A percentile compares a stretch with the other conserved stretches of the same genome.
phyloP scores from a whole-genome alignment of 2,329 filamentous ascomycete species.

The Tolypocladium tundrense region DNA sequence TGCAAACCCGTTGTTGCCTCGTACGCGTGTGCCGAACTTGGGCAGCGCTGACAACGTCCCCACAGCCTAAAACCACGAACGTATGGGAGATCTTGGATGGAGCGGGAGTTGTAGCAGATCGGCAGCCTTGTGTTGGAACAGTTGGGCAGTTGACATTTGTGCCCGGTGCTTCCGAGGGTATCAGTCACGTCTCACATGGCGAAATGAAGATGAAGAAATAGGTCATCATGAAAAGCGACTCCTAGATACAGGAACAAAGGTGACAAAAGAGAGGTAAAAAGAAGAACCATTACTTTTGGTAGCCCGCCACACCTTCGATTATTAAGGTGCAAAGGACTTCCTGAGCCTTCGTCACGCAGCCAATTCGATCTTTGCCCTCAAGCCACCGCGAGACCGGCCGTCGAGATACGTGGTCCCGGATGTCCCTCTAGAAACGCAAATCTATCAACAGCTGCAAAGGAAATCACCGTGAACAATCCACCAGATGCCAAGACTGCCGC shows the following conservation, averaged over 20 bases:
- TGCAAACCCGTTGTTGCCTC: background rate
- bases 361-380: slow-evolving; percentile 18
- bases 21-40: background rate
- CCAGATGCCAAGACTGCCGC: slow-evolving; percentile 17
- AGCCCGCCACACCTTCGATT: slow-evolving; percentile 25
- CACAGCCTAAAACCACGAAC: background rate
- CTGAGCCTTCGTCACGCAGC: slow-evolving; percentile 27
- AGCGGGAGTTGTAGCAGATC: background rate
- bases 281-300: slow-evolving; percentile 32
- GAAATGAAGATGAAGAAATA: slow-evolving; percentile 6
- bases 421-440: slow-evolving; percentile 27
- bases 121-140: no score
- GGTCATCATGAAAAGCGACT: slow-evolving; percentile 22
- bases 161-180: no score
- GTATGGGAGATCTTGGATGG: background rate
- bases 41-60: background rate
- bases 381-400: slow-evolving; percentile 18
- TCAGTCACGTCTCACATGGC: background rate
- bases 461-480: slow-evolving; percentile 18
- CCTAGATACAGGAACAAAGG: slow-evolving; percentile 24
- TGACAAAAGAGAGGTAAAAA: slow-evolving; percentile 21
- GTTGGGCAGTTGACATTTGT: no score
- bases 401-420: slow-evolving; percentile 13
- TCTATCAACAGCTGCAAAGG: slow-evolving; percentile 29
- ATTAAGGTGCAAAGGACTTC: slow-evolving; percentile 27